phyloP scores from a whole-genome alignment of 1,284 basidiomycete genomes.

The Phlebopus sp. region DNA sequence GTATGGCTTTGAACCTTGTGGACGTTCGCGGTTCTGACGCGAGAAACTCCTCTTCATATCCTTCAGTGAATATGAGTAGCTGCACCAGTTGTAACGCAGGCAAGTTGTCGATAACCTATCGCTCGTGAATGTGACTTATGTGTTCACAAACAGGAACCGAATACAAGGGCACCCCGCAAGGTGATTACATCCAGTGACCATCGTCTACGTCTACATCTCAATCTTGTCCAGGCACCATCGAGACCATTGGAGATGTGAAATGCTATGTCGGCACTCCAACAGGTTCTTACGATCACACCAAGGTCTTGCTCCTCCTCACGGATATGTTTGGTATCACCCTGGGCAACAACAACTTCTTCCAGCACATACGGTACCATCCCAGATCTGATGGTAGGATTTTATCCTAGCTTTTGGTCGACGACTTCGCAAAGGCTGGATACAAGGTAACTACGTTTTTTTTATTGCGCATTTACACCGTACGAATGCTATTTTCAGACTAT shows the following conservation, averaged over 20 bases:
- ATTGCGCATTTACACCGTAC: too few relatives aligned
- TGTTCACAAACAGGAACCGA: background rate
- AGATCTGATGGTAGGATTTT: conserved; percentile 1
- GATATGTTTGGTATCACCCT: conserved; percentile 68
- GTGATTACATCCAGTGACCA: conserved; percentile 44
- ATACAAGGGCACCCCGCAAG: background rate
- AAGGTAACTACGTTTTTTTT: too few relatives aligned
- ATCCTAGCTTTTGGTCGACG: conserved; percentile 61
- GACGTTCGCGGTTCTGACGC: too few relatives aligned
- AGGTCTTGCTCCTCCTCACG: conserved; percentile 54
- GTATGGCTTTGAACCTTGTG: too few relatives aligned
- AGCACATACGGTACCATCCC: too few relatives aligned
- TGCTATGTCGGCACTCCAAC: conserved; percentile 52
- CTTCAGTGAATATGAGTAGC: background rate
- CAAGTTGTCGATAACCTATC: background rate
- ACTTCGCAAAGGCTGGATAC: conserved; percentile 72
- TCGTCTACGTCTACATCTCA: conserved; percentile 28
- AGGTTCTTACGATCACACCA: conserved; percentile 50
- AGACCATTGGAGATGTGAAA: conserved; percentile 46
- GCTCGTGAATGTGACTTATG: background rate
- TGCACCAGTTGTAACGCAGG: background rate
- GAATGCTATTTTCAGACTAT: conserved; percentile 49
- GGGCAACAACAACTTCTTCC: conserved; percentile 48
- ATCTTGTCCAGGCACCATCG: conserved; percentile 25
- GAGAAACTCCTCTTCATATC: too few relatives aligned